Conservation (phyloP, 2,329 filamentous ascomycete genomes). For the Sphaceloma murrayae region DNA sequence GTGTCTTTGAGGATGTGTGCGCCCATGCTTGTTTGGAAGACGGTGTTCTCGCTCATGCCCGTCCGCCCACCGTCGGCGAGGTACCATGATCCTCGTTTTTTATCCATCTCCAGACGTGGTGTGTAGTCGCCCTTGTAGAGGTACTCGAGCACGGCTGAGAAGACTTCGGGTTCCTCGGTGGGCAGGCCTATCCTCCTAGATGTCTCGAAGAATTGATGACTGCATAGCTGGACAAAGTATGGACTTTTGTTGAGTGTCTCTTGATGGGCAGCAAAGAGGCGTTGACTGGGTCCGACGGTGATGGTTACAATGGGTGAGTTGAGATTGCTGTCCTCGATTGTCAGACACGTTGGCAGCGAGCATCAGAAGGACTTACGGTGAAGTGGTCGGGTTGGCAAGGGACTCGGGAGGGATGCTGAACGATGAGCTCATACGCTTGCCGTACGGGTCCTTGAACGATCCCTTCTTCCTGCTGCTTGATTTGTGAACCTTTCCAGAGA, state of each 20-base stretch:
- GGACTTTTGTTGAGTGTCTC: slow-evolving; percentile 69
- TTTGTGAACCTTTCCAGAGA: slow-evolving; percentile 27
- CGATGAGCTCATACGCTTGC: slow-evolving; percentile 20
- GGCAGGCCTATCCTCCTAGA: slow-evolving; percentile 68
- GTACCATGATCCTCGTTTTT: slow-evolving; percentile 69
- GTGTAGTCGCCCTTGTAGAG: slow-evolving; percentile 93
- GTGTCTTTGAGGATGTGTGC: slow-evolving; percentile 75
- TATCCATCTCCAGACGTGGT: slow-evolving; percentile 72
- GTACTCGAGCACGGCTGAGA: slow-evolving; percentile 82
- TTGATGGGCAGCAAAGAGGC: slow-evolving; percentile 86
- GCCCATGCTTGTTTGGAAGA: slow-evolving; percentile 57
- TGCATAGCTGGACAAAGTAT: slow-evolving; percentile 62
- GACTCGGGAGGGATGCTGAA: slow-evolving; percentile 20
- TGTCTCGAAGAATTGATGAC: slow-evolving; percentile 53
- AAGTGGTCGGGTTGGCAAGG: slow-evolving; percentile 26
- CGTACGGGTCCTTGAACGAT: slow-evolving; percentile 28
- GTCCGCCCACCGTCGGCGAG: slow-evolving; percentile 51
- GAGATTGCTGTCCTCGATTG: slow-evolving; percentile 32
- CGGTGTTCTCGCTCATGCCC: slow-evolving; percentile 50
- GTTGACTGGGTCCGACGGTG: slow-evolving; percentile 57
- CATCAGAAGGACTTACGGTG: slow-evolving; percentile 24
- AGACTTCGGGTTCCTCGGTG: slow-evolving; percentile 80
- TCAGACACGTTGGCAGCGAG: too few relatives aligned
- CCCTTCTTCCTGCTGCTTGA: slow-evolving; percentile 27
- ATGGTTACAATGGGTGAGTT: slow-evolving; percentile 75